A percentile compares a stretch with the other conserved stretches of the same genome.
These are phyloP conservation scores for Penstemon eatonii DNA, from an alignment of 257 asterid species.

Conservation along the genomic window DNA sequence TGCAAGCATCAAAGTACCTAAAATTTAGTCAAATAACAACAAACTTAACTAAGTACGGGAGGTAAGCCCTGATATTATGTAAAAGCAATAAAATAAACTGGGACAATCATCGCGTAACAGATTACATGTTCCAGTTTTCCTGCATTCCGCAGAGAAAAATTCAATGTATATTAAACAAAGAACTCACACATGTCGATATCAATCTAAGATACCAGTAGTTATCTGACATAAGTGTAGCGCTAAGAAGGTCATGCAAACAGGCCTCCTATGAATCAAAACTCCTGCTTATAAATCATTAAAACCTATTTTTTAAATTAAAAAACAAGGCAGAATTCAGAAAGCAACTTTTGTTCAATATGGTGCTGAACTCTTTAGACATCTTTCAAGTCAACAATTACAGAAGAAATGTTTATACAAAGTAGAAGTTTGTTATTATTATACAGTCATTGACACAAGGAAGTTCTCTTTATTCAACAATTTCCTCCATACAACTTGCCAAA, in stretches of 20 bases:
- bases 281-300: neutral
- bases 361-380: neutral
- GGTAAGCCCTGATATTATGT: neutral
- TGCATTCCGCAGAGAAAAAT: constrained; percentile 7
- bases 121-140: constrained; percentile 12
- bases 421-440: neutral
- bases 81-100: constrained; percentile 8
- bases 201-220: neutral
- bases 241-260: neutral
- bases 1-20: constrained; percentile 73
- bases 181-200: neutral
- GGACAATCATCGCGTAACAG: neutral
- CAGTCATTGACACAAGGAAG: neutral
- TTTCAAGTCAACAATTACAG: neutral
- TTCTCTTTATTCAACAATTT: neutral
- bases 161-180: neutral
- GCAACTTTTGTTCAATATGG: neutral
- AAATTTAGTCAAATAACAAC: constrained; percentile 28
- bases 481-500: neutral
- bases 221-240: neutral
- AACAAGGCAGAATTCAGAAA: neutral
- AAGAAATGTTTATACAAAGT: neutral
- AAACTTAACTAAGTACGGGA: neutral
- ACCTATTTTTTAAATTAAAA: no score
- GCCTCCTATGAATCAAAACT: neutral